Evolutionary conservation across 352 stramenopile genomes (phyloP).

Genomic region (Pythium rishiriense): DNA sequence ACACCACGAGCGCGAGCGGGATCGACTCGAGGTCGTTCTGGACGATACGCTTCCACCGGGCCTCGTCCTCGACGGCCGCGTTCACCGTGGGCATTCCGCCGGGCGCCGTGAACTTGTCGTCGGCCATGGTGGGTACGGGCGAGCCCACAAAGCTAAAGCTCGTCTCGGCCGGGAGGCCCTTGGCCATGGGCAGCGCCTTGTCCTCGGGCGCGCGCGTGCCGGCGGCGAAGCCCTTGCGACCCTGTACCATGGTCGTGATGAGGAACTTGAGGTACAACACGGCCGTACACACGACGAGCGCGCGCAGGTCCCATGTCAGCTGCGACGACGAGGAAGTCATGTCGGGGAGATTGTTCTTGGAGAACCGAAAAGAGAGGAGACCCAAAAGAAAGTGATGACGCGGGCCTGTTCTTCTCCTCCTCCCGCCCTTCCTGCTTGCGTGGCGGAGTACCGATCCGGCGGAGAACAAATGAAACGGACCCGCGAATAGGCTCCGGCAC

Average conservation of each 20-base stretch:
- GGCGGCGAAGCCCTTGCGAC: conserved; percentile 43
- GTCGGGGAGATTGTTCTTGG: neutral
- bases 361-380: neutral
- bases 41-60: conserved; percentile 45
- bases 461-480: neutral
- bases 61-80: conserved; percentile 5
- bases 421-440: too few relatives aligned
- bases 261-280: conserved; percentile 71
- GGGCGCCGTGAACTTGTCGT: neutral
- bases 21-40: conserved; percentile 67
- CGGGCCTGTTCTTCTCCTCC: neutral
- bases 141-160: conserved; percentile 11
- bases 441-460: neutral
- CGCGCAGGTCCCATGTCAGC: conserved; percentile 11
- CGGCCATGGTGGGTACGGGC: neutral
- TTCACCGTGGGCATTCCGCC: neutral
- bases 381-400: conserved; percentile 6
- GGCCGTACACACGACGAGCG: conserved; percentile 29
- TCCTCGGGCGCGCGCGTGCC: conserved; percentile 51
- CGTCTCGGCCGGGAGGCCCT: conserved; percentile 1
- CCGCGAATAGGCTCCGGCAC: neutral
- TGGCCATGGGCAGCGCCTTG: conserved; percentile 19
- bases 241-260: conserved; percentile 46
- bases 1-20: conserved; percentile 50
- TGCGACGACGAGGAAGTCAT: neutral